Evolutionary conservation across 495 filamentous ascomycete genomes (phyloP), one percentile per base, ranked within the genome.

Genomic region (Delitschia confertaspora): DNA sequence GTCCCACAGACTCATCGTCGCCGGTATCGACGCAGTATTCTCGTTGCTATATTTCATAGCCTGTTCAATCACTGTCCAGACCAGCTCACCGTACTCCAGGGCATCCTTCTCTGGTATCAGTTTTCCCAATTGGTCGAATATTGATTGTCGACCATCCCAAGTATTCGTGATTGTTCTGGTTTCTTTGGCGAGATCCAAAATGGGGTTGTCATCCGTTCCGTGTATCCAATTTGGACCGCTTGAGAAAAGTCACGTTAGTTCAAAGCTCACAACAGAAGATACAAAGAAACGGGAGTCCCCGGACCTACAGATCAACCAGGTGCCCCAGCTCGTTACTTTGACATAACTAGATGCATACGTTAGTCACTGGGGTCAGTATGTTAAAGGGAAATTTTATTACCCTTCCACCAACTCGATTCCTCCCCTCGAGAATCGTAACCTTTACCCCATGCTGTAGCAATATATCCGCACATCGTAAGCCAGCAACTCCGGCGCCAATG

Each of bases 151-250:
- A 7, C 71, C 74, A 21, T 79, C 76, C 68, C 71, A 78, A 38
- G 67, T 68, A 43, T 79, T 71, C 10, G 75, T 65, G 1, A 61
- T 47, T 0, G 84, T 86, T 2, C 71, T 62, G 0, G 82, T 86
- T 54, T 77, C 64, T 48, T 75, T 70, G 10, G 85, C 87, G 22
- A 98, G 70, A 24, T 82, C 73, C 39, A 83, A 61, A 30, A 98
- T 88, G 4, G 91, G 88, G 58, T 95, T 98, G 35, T 82, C 64
- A 1, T 79, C 72, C 0, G 83, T 82, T 25, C 91, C 91, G 61
- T 96, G 89, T 19, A 95, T 93, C 89, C 89, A 95, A 57, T 95
- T 96, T 5, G 89, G 80, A 4, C 89, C 89, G 16, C 85, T 82
- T 53, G 27, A 26, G 13, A 10, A 45, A 3, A 20, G 14, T 36